phyloP scores from a whole-genome alignment of 2,329 filamentous ascomycete genomes.

The Stagonosporopsis vannaccii region DNA sequence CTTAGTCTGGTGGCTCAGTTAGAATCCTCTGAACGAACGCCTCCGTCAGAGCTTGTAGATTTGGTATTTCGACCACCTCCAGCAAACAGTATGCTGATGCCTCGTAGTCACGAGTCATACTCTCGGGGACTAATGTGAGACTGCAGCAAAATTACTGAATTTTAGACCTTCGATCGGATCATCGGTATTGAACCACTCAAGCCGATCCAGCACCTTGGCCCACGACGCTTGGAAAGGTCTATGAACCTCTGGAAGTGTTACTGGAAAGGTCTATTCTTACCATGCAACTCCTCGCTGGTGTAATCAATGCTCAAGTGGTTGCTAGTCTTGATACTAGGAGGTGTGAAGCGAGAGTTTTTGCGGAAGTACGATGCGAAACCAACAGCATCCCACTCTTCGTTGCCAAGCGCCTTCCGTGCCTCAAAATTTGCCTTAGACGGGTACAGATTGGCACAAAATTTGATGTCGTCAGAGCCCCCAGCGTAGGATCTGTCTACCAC shows the following conservation, averaged over 20 bases:
- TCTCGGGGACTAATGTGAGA: constrained; percentile 17
- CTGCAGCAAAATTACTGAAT: constrained; percentile 52
- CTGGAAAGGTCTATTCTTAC: constrained; percentile 17
- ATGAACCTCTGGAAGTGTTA: constrained; percentile 45
- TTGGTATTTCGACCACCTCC: constrained; percentile 13
- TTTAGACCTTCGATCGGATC: constrained; percentile 52
- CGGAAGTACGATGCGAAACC: constrained; percentile 35
- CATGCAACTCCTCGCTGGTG: constrained; percentile 22
- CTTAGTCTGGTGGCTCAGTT: neutral
- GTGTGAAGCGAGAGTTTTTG: constrained; percentile 33
- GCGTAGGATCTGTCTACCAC: constrained; percentile 28
- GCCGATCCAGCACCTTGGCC: constrained; percentile 13
- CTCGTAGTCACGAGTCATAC: constrained; percentile 18
- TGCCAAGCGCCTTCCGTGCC: constrained; percentile 56
- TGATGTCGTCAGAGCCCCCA: constrained; percentile 29
- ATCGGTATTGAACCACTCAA: constrained; percentile 16
- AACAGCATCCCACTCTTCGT: constrained; percentile 59
- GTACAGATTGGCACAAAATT: constrained; percentile 25
- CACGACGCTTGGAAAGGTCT: constrained; percentile 49
- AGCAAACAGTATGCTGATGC: constrained; percentile 25
- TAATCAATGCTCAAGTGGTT: constrained; percentile 23
- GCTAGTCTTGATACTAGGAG: constrained; percentile 27
- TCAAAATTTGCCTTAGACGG: constrained; percentile 25
- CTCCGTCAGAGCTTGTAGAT: constrained; percentile 15
- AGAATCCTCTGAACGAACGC: neutral